A percentile compares a stretch with the other conserved stretches of the same genome.
Conservation (phyloP, 108 stramenopile genomes). For the Nitzschia sp. region DNA sequence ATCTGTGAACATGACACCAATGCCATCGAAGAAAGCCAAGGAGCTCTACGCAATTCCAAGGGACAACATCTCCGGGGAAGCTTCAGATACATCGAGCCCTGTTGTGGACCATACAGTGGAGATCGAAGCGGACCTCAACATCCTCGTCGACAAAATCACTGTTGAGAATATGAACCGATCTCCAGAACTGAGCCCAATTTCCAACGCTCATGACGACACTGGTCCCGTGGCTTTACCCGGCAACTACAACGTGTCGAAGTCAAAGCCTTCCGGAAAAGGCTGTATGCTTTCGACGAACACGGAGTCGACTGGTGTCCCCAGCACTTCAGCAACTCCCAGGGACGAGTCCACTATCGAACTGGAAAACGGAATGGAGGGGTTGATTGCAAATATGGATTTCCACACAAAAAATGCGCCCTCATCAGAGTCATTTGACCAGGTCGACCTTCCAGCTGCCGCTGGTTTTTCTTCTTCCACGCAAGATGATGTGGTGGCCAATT, state of each 20-base stretch:
- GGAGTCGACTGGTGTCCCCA: background rate
- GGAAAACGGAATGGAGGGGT: constrained; percentile 23
- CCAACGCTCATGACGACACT: constrained; percentile 17
- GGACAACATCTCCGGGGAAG: background rate
- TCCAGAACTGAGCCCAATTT: constrained; percentile 48
- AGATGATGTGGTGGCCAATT: background rate
- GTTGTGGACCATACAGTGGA: constrained; percentile 40
- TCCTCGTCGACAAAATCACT: constrained; percentile 48
- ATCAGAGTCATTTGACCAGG: no score
- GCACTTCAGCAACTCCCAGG: background rate
- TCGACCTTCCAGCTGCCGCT: no score
- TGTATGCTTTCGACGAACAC: background rate
- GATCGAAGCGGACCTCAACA: constrained; percentile 51
- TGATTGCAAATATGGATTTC: constrained; percentile 31
- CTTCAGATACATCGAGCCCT: background rate
- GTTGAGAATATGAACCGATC: constrained; percentile 37
- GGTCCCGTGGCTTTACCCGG: constrained; percentile 9
- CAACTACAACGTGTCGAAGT: background rate
- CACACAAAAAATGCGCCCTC: background rate
- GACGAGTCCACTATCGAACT: constrained; percentile 42
- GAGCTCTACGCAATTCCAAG: constrained; percentile 55
- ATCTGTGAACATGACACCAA: constrained; percentile 72
- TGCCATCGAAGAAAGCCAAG: constrained; percentile 57
- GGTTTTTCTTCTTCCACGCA: background rate
- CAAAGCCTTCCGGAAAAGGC: background rate